Evolutionary conservation across 441 rosid species (phyloP), one percentile per base, ranked within the genome.

Genomic region (Pelargonium australe): DNA sequence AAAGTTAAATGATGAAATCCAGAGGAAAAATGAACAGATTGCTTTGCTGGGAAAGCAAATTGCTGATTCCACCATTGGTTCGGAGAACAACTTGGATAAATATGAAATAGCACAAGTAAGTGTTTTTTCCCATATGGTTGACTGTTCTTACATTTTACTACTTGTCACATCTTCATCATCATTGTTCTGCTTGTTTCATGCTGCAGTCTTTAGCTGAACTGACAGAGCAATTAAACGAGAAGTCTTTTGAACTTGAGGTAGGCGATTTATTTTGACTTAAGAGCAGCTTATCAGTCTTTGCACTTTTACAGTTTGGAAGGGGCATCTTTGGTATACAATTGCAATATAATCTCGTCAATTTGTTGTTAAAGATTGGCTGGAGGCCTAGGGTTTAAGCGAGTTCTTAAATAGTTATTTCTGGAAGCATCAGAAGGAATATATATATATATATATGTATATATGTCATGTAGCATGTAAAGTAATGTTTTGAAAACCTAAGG

Each of bases 181-280:
- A 77, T 78, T 49, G 40, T 77, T 58, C 43, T 53, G 43, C 13
- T 66, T 73, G 20, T 67, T 66, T 67, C 19, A 31, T 70, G 78
- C 72, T 75, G 81, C 94, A 95, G 97, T 81, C 84, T 49, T 75
- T 95, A 71, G 87, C 91, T 71, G 97, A 89, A 73, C 77, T 95
- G 84, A 80, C 77, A 75, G 84, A 82, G 45, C 96, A 89, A 73
- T 80, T 95, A 79, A 88, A 90, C 79, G 98, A 92, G 83, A 92
- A 90, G 82, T 89, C 97, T 61, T 89, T 95, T 63, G 99, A 95
- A 80, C 97, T 95, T 40, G 97, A 95, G 99, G 99, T 94, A 70
- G 83, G 69, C 62, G 63, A 63, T 70, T 75, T 77, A 34, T 74
- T 34, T 72, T 72, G 58, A 60, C 25, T 13, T 53, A 16, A 53